Evolutionary conservation across 345 rosid species (phyloP), one percentile per base, ranked within the genome.

Genomic region (Acer yangbiense): DNA sequence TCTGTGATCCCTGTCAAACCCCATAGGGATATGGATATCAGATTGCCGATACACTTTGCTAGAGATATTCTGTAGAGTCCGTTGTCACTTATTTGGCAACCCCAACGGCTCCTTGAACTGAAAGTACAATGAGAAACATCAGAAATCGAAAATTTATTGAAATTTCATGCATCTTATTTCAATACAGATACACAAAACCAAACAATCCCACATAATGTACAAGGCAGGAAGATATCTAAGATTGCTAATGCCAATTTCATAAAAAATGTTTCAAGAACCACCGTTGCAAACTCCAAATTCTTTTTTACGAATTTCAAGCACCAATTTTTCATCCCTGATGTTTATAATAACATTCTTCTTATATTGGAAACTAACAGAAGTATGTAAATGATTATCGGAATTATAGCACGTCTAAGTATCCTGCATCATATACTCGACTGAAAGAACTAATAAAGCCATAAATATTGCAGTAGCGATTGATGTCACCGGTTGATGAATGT

Each of bases 71-170:
- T 83, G 84, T 80, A 80, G 20, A 94, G 87, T 72, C 99, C 98
- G 73, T 87, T 83, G 64, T 96, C 97, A 3, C 95, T 93, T 79
- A 91, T 82, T 81, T 96, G 97, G 81, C 97, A 94, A 81, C 91
- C 98, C 99, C 99, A 96, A 13, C 97, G 82, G 71, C 94, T 92
- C 81, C 94, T 85, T 13, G 97, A 91, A 80, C 97, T 96, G 87
- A 44, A 80, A 81, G 76, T 32, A 71, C 64, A 80, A 20, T 46
- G 35, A 78, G 29, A 78, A 5, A 35, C 27, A 67, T 64, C 60
- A 63, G 6, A 67, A 16, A 46, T 2, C 39, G 52, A 75, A 23
- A 35, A 20, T 9, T 20, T 64, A 10, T 48, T 9, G 52, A 41
- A 12, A 18, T 23, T 6, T 60, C 12, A 5, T n/a, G 32, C 63